phyloP scores from a whole-genome alignment of 257 asterid species.

The Echites panduratus region DNA sequence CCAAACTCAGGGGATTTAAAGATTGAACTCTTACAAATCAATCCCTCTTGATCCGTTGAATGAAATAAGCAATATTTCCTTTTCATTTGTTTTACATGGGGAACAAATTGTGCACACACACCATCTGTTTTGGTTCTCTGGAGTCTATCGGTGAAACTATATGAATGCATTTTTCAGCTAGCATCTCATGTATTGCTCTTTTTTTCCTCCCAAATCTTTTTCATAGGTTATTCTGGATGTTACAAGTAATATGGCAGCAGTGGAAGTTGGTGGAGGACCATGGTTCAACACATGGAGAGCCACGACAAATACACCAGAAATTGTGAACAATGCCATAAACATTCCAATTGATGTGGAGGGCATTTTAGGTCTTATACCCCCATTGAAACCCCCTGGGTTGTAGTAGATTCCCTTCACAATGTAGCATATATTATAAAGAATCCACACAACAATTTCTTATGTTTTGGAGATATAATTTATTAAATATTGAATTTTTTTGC shows the following conservation, averaged over 20 bases:
- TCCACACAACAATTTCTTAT: no score
- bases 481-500: no score
- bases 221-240: constrained; percentile 73
- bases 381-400: constrained; percentile 90
- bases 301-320: constrained; percentile 52
- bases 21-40: not conserved
- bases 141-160: no score
- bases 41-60: not conserved
- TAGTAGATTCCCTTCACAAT: constrained; percentile 16
- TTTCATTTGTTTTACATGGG: no score
- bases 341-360: constrained; percentile 72
- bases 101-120: no score
- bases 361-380: constrained; percentile 46
- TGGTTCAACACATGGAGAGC: constrained; percentile 92
- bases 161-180: no score
- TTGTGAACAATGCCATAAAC: constrained; percentile 43
- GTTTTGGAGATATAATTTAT: no score
- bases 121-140: no score
- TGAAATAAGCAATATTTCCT: not conserved
- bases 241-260: constrained; percentile 87
- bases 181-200: no score
- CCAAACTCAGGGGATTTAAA: not conserved
- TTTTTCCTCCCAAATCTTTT: not conserved
- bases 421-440: no score
- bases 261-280: constrained; percentile 98